These are phyloP conservation scores for Cordyceps cateniannulata DNA, from an alignment of 2,329 filamentous ascomycete genomes.

Conservation along the genomic window DNA sequence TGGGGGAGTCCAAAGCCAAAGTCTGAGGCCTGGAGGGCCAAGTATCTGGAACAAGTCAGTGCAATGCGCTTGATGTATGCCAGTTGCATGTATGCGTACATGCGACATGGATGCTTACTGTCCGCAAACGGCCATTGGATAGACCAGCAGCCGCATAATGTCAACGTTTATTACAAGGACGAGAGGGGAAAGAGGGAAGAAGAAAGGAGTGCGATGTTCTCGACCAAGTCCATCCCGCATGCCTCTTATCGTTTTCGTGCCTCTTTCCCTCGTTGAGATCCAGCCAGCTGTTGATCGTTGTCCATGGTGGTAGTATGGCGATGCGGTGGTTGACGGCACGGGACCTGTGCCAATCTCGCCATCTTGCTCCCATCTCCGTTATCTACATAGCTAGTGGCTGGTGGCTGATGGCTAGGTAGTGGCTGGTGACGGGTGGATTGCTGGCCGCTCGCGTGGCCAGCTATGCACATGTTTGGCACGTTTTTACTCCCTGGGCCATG, in stretches of 20 bases:
- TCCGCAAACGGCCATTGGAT: constrained; percentile 2
- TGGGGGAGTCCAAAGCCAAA: too few species aligned
- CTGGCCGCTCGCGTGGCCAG: constrained; percentile 6
- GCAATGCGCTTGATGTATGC: too few species aligned
- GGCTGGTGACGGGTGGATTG: neutral
- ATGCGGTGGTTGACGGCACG: neutral
- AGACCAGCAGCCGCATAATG: neutral
- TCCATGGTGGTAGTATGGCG: neutral
- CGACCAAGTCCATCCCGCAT: neutral
- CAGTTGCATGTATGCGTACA: too few species aligned
- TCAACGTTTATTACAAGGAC: neutral
- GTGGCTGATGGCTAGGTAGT: neutral
- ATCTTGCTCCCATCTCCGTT: neutral
- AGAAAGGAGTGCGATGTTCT: neutral
- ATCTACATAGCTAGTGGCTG: neutral
- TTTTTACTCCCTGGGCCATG: neutral
- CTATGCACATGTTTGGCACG: constrained; percentile 8
- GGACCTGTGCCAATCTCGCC: neutral
- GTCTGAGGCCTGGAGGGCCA: too few species aligned
- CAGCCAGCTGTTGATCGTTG: neutral
- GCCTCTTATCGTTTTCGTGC: neutral
- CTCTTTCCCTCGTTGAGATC: neutral
- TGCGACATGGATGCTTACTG: neutral
- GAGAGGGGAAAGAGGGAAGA: neutral
- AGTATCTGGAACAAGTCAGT: too few species aligned